phyloP scores from a whole-genome alignment of 768 basidiomycete genomes.

The Trametes sanguinea region DNA sequence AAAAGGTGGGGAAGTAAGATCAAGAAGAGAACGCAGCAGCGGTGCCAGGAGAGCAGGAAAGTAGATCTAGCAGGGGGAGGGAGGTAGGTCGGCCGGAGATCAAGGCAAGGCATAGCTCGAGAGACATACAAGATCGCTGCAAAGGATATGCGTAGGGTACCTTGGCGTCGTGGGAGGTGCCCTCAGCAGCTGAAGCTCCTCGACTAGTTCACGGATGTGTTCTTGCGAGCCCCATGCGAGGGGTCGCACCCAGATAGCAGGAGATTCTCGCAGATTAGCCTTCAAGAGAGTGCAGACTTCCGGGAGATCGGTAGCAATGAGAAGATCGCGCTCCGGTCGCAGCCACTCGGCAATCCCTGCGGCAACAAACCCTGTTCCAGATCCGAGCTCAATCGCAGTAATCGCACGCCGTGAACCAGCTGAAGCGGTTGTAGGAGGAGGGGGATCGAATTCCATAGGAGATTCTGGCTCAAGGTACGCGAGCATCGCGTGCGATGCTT shows the following conservation, averaged over 20 bases:
- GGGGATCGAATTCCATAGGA: constrained; percentile 42
- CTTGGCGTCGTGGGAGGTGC: background rate
- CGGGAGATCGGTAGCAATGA: constrained; percentile 73
- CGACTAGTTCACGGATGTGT: constrained; percentile 44
- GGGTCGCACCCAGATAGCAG: constrained; percentile 49
- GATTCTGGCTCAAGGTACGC: constrained; percentile 24
- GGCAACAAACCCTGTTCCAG: constrained; percentile 70
- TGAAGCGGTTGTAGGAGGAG: constrained; percentile 14
- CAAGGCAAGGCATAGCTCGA: background rate
- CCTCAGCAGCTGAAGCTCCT: constrained; percentile 36
- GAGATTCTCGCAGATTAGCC: constrained; percentile 36
- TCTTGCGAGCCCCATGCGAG: constrained; percentile 68
- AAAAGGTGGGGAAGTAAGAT: constrained; percentile 62
- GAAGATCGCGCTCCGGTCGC: constrained; percentile 25
- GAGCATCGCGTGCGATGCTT: constrained; percentile 31
- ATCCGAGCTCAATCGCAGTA: constrained; percentile 73
- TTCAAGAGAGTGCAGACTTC: constrained; percentile 63
- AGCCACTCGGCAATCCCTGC: constrained; percentile 50
- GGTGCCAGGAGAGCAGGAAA: constrained; percentile 82
- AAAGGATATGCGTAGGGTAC: constrained; percentile 65
- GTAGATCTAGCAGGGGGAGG: constrained; percentile 58
- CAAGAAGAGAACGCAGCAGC: constrained; percentile 71
- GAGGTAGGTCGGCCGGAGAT: background rate
- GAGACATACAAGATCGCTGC: constrained; percentile 77
- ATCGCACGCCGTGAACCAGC: constrained; percentile 15